phyloP scores from a whole-genome alignment of 2,329 filamentous ascomycete species.

The Aspergillus sp. region DNA sequence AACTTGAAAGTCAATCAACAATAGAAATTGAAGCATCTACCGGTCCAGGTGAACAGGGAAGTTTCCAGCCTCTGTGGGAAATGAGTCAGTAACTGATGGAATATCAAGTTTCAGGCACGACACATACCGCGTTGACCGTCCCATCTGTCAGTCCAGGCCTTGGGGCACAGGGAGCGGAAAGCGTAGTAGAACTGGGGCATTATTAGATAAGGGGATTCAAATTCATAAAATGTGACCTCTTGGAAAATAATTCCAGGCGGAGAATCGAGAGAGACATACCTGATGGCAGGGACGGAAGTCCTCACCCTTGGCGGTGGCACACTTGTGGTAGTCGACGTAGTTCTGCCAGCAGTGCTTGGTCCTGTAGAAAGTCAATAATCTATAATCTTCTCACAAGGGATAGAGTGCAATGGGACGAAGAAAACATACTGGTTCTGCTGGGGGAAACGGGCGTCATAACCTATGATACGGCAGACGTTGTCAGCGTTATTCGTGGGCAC shows the following conservation, averaged over 20 bases:
- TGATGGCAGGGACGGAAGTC: slow-evolving; percentile 96
- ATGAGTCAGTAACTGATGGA: too few species aligned
- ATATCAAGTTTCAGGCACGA: too few species aligned
- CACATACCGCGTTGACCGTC: slow-evolving; percentile 89
- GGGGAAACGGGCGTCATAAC: slow-evolving; percentile 98
- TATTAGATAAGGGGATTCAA: neutral
- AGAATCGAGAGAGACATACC: slow-evolving; percentile 50
- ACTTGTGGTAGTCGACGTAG: slow-evolving; percentile 99
- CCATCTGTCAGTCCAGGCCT: slow-evolving; percentile 89
- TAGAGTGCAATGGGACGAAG: neutral
- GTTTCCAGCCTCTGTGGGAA: slow-evolving; percentile 47
- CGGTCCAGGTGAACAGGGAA: slow-evolving; percentile 50
- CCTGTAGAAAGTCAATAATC: slow-evolving; percentile 28
- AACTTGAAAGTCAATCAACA: slow-evolving; percentile 24
- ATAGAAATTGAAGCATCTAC: slow-evolving; percentile 27
- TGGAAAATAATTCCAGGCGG: neutral
- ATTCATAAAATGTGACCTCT: neutral
- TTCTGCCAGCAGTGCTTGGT: slow-evolving; percentile 99
- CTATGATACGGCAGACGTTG: slow-evolving; percentile 48
- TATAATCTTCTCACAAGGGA: neutral
- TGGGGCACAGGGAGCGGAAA: slow-evolving; percentile 96
- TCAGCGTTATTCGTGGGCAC: slow-evolving; percentile 16
- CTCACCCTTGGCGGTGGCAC: slow-evolving; percentile 96
- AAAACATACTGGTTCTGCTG: slow-evolving; percentile 69
- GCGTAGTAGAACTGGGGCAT: slow-evolving; percentile 79